Evolutionary conservation across 176 grass and related monocot species (phyloP).

Genomic region (Saccharum officinarum): DNA sequence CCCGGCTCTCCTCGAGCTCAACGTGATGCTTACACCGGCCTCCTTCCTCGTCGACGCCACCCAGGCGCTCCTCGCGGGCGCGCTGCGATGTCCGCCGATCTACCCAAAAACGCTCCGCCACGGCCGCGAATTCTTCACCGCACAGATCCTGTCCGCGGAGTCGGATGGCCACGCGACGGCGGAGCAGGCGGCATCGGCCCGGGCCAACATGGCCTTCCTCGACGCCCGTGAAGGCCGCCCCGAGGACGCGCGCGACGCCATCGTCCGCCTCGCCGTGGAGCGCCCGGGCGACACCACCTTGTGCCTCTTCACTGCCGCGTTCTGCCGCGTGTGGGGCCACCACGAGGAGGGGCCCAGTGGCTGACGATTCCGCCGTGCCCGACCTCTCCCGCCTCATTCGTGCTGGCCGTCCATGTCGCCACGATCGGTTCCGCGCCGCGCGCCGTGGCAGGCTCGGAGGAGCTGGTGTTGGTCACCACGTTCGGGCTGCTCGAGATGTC

Average conservation of each 20-base stretch:
- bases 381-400: not conserved
- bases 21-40: not conserved
- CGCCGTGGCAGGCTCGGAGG: not conserved
- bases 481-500: conserved; percentile 4
- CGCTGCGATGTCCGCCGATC: not conserved
- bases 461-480: not conserved
- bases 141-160: not conserved
- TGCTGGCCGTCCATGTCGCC: not conserved
- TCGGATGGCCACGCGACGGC: not conserved
- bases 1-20: not conserved
- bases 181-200: not conserved
- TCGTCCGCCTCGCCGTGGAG: not conserved
- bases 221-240: conserved; percentile 11
- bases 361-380: not conserved
- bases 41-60: not conserved
- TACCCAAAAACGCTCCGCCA: not conserved
- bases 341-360: not conserved
- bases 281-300: not conserved
- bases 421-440: conserved; percentile 10
- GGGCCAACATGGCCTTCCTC: not conserved
- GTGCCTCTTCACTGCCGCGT: not conserved
- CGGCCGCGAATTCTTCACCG: not conserved
- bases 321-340: conserved; percentile 24
- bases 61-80: not conserved
- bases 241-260: conserved; percentile 7